Evolutionary conservation across 2,329 filamentous ascomycete species (phyloP), one percentile per base, ranked within the genome.

Genomic region (Talaromyces sp.): DNA sequence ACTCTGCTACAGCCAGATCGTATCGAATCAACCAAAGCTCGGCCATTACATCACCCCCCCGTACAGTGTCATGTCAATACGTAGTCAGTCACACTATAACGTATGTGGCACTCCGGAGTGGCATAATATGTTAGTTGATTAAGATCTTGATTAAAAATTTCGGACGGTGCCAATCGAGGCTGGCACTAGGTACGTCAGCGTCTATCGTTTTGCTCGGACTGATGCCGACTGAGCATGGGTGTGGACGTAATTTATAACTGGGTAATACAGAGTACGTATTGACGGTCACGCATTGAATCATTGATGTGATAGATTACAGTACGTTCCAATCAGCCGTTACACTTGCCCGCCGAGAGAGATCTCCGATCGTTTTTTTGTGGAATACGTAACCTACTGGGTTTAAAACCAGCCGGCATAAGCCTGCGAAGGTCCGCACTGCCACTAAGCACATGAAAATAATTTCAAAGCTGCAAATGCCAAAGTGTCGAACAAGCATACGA

Each of bases 21-120:
- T 9, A 37, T 52, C 17, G 35, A 28, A 28, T 28, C 7, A 52
- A 52, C 8, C n/a, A 40, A 19, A 53, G 21, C 22, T 22, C 36
- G 50, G 37, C 36, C 22, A 53, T 53, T 53, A 53, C 51, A 53
- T 53, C 51, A 53, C 41, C 31, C 15, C 36, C 37, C 7, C 25
- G 7, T 28, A 28, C 25, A 28, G 25, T 33, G 15, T 31, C 22
- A 31, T 10, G 13, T 33, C 28, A n/a, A 48, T 48, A 48, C 25
- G 41, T 28, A 13, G 40, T 22, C n/a, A 15, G 10, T 2, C 15
- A 15, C 25, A 35, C 45, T 33, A 48, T 25, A 25, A 33, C 45
- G 13, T 28, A 48, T 35, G 31, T n/a, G n/a, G 28, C 45, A 21
- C 45, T 31, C 45, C 45, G 25, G 7, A 43, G 19, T 5, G 21